Percentiles rank a stretch among this genome's conserved stretches.
These are phyloP conservation scores for Apostasia shenzhenica DNA, from an alignment of 106 monocot genomes.

Conservation along the genomic window DNA sequence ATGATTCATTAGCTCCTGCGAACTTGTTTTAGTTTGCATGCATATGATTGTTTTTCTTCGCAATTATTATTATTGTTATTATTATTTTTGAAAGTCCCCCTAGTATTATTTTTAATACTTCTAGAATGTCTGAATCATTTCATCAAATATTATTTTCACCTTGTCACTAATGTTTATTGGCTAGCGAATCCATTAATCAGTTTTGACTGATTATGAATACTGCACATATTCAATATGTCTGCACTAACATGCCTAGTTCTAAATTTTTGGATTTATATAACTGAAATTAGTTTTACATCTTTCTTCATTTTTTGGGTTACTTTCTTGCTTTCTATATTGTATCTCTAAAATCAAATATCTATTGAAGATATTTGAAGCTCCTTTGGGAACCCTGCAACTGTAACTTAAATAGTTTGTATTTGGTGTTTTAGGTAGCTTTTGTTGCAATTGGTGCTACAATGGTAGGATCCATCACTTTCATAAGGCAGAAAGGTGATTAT, in stretches of 20 bases:
- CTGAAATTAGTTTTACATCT: not conserved
- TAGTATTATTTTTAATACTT: not conserved
- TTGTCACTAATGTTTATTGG: not conserved
- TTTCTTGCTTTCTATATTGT: too few relatives aligned
- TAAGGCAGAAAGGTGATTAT: slow-evolving; percentile 45
- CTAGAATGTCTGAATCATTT: not conserved
- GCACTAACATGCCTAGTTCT: too few relatives aligned
- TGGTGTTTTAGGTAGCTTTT: slow-evolving; percentile 56
- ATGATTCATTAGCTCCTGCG: too few relatives aligned
- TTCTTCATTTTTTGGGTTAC: not conserved
- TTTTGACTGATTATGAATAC: not conserved
- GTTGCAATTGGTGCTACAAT: slow-evolving; percentile 81
- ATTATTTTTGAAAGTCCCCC: not conserved
- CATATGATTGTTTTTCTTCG: too few relatives aligned
- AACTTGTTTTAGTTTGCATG: too few relatives aligned
- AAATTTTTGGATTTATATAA: too few relatives aligned
- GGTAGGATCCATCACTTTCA: slow-evolving; percentile 76
- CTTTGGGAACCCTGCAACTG: too few relatives aligned
- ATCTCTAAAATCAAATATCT: too few relatives aligned
- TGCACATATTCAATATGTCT: too few relatives aligned
- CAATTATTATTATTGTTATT: too few relatives aligned
- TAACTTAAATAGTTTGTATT: too few relatives aligned
- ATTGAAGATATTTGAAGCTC: too few relatives aligned
- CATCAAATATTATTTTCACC: not conserved
- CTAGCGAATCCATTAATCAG: not conserved